These are phyloP conservation scores for Aegle marmelos DNA, from an alignment of 345 rosid genomes.

Conservation along the genomic window DNA sequence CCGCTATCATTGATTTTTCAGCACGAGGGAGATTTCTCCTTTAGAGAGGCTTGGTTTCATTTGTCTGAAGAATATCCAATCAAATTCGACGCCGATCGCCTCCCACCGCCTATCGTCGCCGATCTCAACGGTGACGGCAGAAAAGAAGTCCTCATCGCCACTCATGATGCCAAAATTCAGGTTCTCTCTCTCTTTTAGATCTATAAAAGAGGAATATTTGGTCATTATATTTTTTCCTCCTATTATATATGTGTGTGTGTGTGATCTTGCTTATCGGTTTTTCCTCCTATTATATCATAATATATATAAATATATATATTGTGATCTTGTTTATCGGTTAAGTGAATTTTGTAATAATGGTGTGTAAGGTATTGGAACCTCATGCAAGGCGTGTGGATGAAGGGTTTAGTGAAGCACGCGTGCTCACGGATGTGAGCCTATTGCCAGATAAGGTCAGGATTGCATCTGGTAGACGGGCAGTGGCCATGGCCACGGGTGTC, in stretches of 20 bases:
- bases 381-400: slow-evolving; percentile 80
- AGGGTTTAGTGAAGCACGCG: slow-evolving; percentile 86
- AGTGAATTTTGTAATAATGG: slow-evolving; percentile 6
- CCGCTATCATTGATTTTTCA: slow-evolving; percentile 14
- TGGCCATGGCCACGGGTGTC: slow-evolving; percentile 95
- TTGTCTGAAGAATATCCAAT: slow-evolving; percentile 80
- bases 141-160: slow-evolving; percentile 83
- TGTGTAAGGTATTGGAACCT: slow-evolving; percentile 75
- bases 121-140: slow-evolving; percentile 98
- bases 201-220: not conserved
- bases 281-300: not conserved
- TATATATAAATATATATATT: not conserved
- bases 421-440: slow-evolving; percentile 55
- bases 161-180: slow-evolving; percentile 94
- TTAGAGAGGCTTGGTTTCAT: slow-evolving; percentile 92
- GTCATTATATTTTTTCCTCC: not conserved
- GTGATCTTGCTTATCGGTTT: too few relatives aligned
- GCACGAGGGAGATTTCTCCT: slow-evolving; percentile 99
- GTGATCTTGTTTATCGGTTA: not conserved
- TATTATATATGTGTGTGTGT: too few relatives aligned
- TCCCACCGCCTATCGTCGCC: slow-evolving; percentile 83
- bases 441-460: slow-evolving; percentile 90
- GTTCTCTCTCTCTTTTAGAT: slow-evolving; percentile 24
- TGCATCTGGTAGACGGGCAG: slow-evolving; percentile 80
- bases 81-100: slow-evolving; percentile 84